Base-by-base conservation (phyloP, 805 yeast genomes). In the Cyberlindnera veronae region DNA sequence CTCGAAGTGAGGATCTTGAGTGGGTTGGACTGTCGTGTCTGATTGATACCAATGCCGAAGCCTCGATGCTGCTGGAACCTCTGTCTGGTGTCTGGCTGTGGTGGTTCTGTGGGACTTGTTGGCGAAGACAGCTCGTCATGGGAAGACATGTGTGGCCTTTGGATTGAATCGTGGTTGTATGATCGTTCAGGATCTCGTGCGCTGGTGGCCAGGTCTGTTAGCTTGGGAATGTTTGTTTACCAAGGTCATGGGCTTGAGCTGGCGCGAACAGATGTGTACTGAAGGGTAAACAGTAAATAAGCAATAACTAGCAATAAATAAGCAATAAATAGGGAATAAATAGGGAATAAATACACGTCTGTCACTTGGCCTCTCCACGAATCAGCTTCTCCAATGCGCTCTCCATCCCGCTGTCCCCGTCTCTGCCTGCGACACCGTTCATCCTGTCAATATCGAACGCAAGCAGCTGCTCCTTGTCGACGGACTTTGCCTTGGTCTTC, bases 331-430 rank as follows among this genome's bases (percentile, higher is more conserved):
- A 33, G 12, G n/a, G 26, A 23, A 14, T 8, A 23, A 32, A 14
- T 14, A 6, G 20, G 7, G 17, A 24, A 32, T 17, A 32, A 16
- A 28, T 28, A 23, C 24, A 22, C n/a, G n/a, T 5, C n/a, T 6
- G 15, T 34, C 30, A 26, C 24, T 31, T 33, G n/a, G n/a, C n/a
- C 8, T 29, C 42, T 21, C 29, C 27, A 3, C 40, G 34, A 11
- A 41, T n/a, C 4, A 41, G 32, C 15, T 36, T 40, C 9, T 50
- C 54, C 20, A 50, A 24, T 4, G 54, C 40, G 16, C 45, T 39
- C 34, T 50, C 54, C 14, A 50, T 29, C 14, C 35, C 41, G 3
- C 34, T 31, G 13, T 46, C 36, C 4, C 36, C 42, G 20, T 35
- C 23, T 6, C 19, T 16, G 13, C 46, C 40, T 2, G 47, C 42